Evolutionary conservation across 1,139 yeast species (phyloP), one percentile per base, ranked within the genome.

Genomic region (Blastobotrys buckinghamii): DNA sequence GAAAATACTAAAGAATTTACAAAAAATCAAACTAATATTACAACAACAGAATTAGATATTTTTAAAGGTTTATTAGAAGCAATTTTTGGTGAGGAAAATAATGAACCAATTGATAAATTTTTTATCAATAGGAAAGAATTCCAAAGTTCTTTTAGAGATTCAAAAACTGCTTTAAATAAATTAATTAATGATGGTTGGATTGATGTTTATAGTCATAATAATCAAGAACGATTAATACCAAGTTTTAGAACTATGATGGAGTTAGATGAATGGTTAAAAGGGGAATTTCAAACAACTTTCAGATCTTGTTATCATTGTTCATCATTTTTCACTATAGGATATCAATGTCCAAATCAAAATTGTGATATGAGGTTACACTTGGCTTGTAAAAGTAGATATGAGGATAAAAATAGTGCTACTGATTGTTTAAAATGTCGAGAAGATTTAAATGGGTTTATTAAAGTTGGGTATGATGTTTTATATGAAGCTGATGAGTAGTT

Each of bases 291-390:
- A 0, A 60, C 61, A 13, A 68, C 72, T 24, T 59, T 81, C 1
- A 62, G 71, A 6, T 34, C 59, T 10, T 83, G 90, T 58, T 55
- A 58, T 26, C 80, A 77, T 17, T 83, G 89, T 62, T 65, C 68
- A n/a, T 78, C 75, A 33, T 65, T 81, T 13, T 77, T 79, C 6
- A 81, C 86, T 0, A 53, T 73, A 44, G 89, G 89, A 0, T 56
- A 66, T 5, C 67, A 67, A 36, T 73, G 78, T 55, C 53, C 60
- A 0, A 66, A 65, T 19, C 50, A 49, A 1, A 60, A 56, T 1
- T 73, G 81, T 53, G 58, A 63, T 24, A 58, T 65, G 3, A 59
- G 76, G 20, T 76, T 78, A 58, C 88, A 82, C 60, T 62, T 64
- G 42, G 65, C 64, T 47, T 81, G 89, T 60, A 68, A 68, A 45